A percentile compares a stretch with the other conserved stretches of the same genome.
These are phyloP conservation scores for Pyrenochaeta sp. DNA, from an alignment of 2,329 filamentous ascomycete species.

Conservation along the genomic window DNA sequence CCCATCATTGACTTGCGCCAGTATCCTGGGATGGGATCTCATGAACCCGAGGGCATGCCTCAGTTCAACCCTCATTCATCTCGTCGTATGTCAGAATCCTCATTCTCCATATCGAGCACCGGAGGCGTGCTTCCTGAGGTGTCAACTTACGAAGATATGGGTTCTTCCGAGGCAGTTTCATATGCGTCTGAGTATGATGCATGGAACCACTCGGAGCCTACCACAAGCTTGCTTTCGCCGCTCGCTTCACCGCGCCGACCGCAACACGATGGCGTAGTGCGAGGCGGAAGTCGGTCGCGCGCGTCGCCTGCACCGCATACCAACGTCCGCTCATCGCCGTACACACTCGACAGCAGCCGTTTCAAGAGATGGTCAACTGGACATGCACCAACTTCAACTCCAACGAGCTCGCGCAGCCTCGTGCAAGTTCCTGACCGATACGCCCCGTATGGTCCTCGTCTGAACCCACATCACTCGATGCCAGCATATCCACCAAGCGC, in stretches of 20 bases:
- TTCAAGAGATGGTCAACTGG: slow-evolving; percentile 82
- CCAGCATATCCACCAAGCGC: slow-evolving; percentile 45
- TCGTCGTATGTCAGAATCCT: slow-evolving; percentile 74
- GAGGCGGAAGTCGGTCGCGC: slow-evolving; percentile 69
- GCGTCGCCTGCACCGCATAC: slow-evolving; percentile 76
- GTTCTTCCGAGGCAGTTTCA: slow-evolving; percentile 72
- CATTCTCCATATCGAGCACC: slow-evolving; percentile 72
- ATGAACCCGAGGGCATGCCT: slow-evolving; percentile 38
- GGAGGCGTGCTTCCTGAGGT: slow-evolving; percentile 68
- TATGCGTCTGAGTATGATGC: slow-evolving; percentile 67
- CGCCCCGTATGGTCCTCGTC: slow-evolving; percentile 65
- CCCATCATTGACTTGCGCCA: slow-evolving; percentile 51
- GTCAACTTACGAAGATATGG: slow-evolving; percentile 75
- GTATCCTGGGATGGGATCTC: slow-evolving; percentile 41
- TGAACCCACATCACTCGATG: slow-evolving; percentile 54
- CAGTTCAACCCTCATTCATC: slow-evolving; percentile 58
- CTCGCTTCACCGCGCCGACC: slow-evolving; percentile 74
- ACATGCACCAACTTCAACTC: slow-evolving; percentile 64
- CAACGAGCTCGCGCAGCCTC: slow-evolving; percentile 64
- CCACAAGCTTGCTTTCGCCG: slow-evolving; percentile 74
- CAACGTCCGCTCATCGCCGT: slow-evolving; percentile 72
- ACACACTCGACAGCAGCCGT: slow-evolving; percentile 70
- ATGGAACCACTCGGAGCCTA: slow-evolving; percentile 71
- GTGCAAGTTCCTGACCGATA: slow-evolving; percentile 66
- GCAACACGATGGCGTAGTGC: slow-evolving; percentile 57